Evolutionary conservation across 345 rosid genomes (phyloP), one percentile per base, ranked within the genome.

Genomic region (Murraya koenigii): DNA sequence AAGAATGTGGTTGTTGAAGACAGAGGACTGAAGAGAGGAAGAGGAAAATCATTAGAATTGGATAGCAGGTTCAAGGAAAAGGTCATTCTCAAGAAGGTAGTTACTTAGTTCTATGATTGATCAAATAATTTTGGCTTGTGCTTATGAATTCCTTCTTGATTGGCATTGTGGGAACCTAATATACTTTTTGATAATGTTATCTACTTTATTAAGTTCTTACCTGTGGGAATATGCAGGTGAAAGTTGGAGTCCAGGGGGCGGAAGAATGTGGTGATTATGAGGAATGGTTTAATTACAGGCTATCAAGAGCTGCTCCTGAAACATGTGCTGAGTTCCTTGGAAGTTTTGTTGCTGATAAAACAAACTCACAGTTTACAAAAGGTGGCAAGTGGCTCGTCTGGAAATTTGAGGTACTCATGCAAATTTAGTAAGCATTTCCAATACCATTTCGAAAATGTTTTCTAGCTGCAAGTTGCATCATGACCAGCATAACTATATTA

Each of bases 381-480:
- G 98, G 97, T 72, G 99, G 89, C 36, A 96, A 92, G 80, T 96
- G 99, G 98, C 99, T 96, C 38, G 98, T 96, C 58, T 96, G 99
- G 99, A 96, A 88, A 86, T 96, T 92, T 81, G 99, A 96, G 98
- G 98, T 94, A 80, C 2, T 63, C 3, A 8, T 77, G 44, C 26
- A 80, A 61, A 54, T 74, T 49, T 74, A 67, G 8, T 56, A 28
- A 25, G 49, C 77, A 33, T 63, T 76, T 33, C 28, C 33, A 77
- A 30, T 33, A 56, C 62, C 22, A 14, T 30, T 62, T 64, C 14
- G 23, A 49, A 75, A 78, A 41, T 69, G 9, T 52, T 62, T 32
- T 61, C 72, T 35, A 26, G 28, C 17, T 35, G 7, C 75, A n/a
- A 33, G 26, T 39, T 54, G 75, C 20, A 22, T 66, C 23, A 20